Conservation (phyloP, 2,329 filamentous ascomycete genomes). For the Aspergillus sp. region DNA sequence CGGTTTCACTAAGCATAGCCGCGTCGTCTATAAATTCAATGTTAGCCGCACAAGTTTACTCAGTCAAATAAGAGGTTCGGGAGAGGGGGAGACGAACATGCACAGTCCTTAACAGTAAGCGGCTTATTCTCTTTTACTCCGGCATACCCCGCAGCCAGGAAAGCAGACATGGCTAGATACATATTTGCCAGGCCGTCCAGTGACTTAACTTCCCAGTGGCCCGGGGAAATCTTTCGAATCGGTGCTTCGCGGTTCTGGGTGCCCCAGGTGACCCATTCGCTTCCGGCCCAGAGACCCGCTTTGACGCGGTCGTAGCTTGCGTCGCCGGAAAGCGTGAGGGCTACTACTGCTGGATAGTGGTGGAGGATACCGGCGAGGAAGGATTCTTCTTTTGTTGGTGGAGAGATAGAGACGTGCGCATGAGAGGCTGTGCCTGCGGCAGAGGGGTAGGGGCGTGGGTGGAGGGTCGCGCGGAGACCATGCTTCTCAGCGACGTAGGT, state of each 20-base stretch:
- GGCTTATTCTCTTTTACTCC: constrained; percentile 47
- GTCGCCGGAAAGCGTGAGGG: constrained; percentile 66
- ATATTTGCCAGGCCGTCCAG: constrained; percentile 79
- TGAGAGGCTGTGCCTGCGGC: constrained; percentile 67
- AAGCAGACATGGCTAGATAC: constrained; percentile 66
- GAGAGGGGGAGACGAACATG: constrained; percentile 21
- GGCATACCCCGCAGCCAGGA: constrained; percentile 60
- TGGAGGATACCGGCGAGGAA: constrained; percentile 73
- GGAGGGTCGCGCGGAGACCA: constrained; percentile 67
- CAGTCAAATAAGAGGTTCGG: not conserved
- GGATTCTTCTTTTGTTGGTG: constrained; percentile 47
- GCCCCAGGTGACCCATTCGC: constrained; percentile 76
- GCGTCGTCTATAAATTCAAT: constrained; percentile 30
- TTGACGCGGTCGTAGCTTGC: constrained; percentile 68
- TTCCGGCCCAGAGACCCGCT: constrained; percentile 75
- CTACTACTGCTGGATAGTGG: constrained; percentile 65
- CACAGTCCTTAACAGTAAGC: constrained; percentile 35
- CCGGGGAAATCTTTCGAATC: constrained; percentile 63
- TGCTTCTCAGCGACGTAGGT: constrained; percentile 62
- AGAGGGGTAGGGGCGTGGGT: constrained; percentile 64
- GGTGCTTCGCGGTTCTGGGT: constrained; percentile 77
- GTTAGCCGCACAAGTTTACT: not conserved
- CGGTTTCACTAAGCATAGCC: constrained; percentile 28
- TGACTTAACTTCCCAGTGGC: constrained; percentile 76
- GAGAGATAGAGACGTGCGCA: constrained; percentile 62